Evolutionary conservation across 1,284 basidiomycete genomes (phyloP), one percentile per base, ranked within the genome.

Genomic region (Leccinum pachyderme): DNA sequence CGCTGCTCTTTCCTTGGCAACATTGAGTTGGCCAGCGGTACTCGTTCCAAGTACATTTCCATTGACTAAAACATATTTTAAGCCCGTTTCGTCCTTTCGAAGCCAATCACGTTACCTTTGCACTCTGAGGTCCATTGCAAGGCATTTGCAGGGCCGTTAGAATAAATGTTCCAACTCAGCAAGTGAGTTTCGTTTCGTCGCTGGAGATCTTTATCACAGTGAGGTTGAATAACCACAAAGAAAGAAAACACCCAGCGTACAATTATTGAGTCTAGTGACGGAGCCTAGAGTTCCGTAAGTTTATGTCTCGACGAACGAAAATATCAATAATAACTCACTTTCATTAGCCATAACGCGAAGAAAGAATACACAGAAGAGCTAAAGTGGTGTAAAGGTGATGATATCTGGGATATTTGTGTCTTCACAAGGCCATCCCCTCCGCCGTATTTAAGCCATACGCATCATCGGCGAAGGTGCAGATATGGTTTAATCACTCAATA

Each of bases 1-100:
- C 3, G 84, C 81, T 3, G 86, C 86, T 15, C 64, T 61, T 44
- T 87, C 81, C 63, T 75, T 87, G 4, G 68, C 71, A 44, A 0
- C 65, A 11, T 67, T 59, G 60, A 82, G 80, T 45, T 73, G 71
- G 2, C 57, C 27, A 22, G 77, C 78, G 0, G 63, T 68, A 15
- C 74, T 81, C 24, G 67, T 68, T 22, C 82, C 83, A 66, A 74
- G 74, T 5, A 73, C 67, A 54, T 75, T 67, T 12, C 78, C 81
- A 31, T 69, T 60, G 41, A 86, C 86, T 87, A 49, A 31, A 56
- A 31, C 9, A 52, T 11, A 35, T 48, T 27, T 31, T 48, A 28
- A 57, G 48, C 47, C 35, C 41, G 46, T 32, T 32, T 46, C 31
- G 39, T 18, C 5, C 1, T 44, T 41, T 33, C 29, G 7, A 39